A percentile compares a stretch with the other conserved stretches of the same genome.
These are phyloP conservation scores for Myochromella boudieri DNA, from an alignment of 768 basidiomycete genomes.

Conservation along the genomic window DNA sequence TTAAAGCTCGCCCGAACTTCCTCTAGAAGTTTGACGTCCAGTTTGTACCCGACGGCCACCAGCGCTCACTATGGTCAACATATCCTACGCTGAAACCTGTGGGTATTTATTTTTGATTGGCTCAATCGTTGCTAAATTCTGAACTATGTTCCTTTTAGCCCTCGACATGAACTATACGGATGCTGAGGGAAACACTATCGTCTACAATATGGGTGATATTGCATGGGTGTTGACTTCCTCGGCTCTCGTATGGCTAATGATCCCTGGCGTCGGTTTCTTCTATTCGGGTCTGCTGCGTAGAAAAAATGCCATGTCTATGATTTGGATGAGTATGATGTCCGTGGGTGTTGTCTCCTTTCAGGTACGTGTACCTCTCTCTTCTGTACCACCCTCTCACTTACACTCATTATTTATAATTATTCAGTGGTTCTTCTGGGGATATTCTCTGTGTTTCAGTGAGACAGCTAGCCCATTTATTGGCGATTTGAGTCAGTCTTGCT, in stretches of 20 bases:
- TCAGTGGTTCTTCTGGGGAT: constrained; percentile 98
- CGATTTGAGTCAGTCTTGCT: constrained; percentile 64
- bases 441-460: constrained; percentile 86
- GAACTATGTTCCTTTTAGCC: constrained; percentile 29
- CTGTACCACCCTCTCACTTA: not conserved
- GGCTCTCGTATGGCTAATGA: constrained; percentile 87
- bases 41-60: no score
- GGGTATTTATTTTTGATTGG: no score
- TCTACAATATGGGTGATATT: constrained; percentile 52
- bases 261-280: constrained; percentile 83
- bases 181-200: constrained; percentile 26
- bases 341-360: constrained; percentile 84
- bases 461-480: constrained; percentile 78
- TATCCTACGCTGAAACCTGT: no score
- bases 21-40: no score
- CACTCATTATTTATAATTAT: not conserved
- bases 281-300: constrained; percentile 89
- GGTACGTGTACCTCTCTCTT: constrained; percentile 40
- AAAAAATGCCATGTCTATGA: constrained; percentile 93
- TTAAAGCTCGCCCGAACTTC: no score
- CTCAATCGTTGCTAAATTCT: no score
- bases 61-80: no score
- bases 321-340: constrained; percentile 76
- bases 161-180: constrained; percentile 33
- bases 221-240: constrained; percentile 65